A percentile compares a stretch with the other conserved stretches of the same genome.
These are phyloP conservation scores for Petunia secreta DNA, from an alignment of 257 asterid species.

Conservation along the genomic window DNA sequence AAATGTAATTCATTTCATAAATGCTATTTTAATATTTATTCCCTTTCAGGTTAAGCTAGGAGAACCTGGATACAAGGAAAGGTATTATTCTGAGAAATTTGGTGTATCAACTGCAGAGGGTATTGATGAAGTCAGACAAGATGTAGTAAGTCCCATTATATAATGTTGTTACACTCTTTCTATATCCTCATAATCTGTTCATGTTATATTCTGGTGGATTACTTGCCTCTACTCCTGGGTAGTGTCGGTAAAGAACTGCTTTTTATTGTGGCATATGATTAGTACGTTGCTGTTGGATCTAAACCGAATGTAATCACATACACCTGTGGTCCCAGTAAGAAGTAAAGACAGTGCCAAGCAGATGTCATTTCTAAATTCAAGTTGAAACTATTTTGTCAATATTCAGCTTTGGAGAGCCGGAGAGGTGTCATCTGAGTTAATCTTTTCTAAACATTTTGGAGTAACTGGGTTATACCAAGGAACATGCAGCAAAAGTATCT, in stretches of 20 bases:
- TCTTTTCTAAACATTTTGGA: neutral
- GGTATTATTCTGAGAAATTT: slow-evolving; percentile 91
- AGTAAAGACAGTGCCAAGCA: neutral
- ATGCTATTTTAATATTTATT: neutral
- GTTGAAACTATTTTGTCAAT: neutral
- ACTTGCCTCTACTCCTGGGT: neutral
- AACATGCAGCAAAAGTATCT: no score
- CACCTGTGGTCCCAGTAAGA: neutral
- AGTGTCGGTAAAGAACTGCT: slow-evolving; percentile 1
- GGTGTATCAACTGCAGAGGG: slow-evolving; percentile 60
- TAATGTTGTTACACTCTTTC: neutral
- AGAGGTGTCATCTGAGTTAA: neutral
- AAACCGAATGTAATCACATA: slow-evolving; percentile 15
- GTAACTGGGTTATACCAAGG: no score
- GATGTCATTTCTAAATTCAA: neutral
- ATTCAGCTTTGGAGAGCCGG: neutral
- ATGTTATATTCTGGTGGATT: slow-evolving; percentile 2
- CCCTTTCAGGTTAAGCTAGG: slow-evolving; percentile 77
- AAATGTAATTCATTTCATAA: slow-evolving; percentile 3
- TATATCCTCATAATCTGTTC: neutral
- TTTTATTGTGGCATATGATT: neutral
- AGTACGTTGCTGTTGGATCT: neutral
- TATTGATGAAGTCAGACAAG: slow-evolving; percentile 68
- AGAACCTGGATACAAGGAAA: slow-evolving; percentile 95
- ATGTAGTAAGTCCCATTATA: slow-evolving; percentile 62